A percentile compares a stretch with the other conserved stretches of the same genome.
These are phyloP conservation scores for Gracilaria domingensis DNA, from an alignment of 23 red algal species.

Conservation along the genomic window DNA sequence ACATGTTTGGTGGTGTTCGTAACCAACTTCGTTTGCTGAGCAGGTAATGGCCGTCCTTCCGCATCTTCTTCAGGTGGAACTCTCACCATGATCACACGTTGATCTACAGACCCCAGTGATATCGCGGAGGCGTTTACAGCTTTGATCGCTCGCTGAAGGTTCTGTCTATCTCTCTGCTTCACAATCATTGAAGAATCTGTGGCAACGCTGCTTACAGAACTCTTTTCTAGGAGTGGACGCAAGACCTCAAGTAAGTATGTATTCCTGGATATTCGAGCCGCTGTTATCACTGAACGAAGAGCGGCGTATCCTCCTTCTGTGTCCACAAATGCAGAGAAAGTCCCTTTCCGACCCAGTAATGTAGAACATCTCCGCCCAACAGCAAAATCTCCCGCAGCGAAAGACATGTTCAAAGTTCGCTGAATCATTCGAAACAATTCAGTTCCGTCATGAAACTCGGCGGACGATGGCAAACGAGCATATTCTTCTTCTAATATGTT, in stretches of 20 bases:
- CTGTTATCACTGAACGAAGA: slow-evolving; percentile 29
- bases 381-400: slow-evolving; percentile 54
- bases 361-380: slow-evolving; percentile 41
- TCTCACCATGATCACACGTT: background rate
- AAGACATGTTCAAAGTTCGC: slow-evolving; percentile 61
- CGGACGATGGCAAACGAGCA: slow-evolving; percentile 16
- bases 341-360: slow-evolving; percentile 54
- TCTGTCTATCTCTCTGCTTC: slow-evolving; percentile 12
- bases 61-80: slow-evolving; percentile 14
- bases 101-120: slow-evolving; percentile 34
- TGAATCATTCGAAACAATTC: slow-evolving; percentile 62
- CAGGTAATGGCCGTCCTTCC: background rate
- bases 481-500: slow-evolving; percentile 55
- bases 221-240: slow-evolving; percentile 31
- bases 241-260: slow-evolving; percentile 27
- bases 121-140: slow-evolving; percentile 33
- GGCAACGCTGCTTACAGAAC: slow-evolving; percentile 57
- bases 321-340: slow-evolving; percentile 68
- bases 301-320: slow-evolving; percentile 64
- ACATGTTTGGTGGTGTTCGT: background rate
- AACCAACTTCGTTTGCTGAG: slow-evolving; percentile 11
- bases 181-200: slow-evolving; percentile 57
- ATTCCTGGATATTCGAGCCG: slow-evolving; percentile 29
- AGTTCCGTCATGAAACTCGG: slow-evolving; percentile 59
- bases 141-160: slow-evolving; percentile 27